Evolutionary conservation across 306 rosid species (phyloP), one percentile per base, ranked within the genome.

Genomic region (Inga leiocalycina): DNA sequence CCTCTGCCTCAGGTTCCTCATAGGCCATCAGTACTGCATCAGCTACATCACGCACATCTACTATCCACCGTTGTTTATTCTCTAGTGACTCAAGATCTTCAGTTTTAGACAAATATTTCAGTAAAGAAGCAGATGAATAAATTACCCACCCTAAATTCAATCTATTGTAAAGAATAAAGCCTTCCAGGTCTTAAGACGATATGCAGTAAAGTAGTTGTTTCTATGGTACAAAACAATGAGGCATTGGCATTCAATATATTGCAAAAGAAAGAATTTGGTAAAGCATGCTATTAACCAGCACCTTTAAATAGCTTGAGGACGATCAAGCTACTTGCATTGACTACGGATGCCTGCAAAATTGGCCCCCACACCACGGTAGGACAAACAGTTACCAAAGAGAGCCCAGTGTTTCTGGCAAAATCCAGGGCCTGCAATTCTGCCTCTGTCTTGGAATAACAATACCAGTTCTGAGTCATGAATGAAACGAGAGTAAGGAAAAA

Each of bases 361-460:
- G 97, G 98, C 34, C 98, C 95, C 16, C 79, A 4, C 35, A 88
- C 69, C 32, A 83, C 20, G 48, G 86, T 35, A 27, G 97, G 98
- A 78, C 95, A 93, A 34, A 93, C 76, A 41, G 85, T 77, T 30
- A 93, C 94, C 32, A 92, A 49, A 22, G 56, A 65, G 45, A 93
- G 90, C 51, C 98, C 94, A 8, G 74, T 87, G 75, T 56, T 84
- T 66, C 67, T 86, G 4, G 88, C 95, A 80, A 91, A 93, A 72
- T 89, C 89, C 45, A 81, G 32, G 15, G 94, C 96, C 79, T 89
- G 91, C 79, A 81, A 83, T 79, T 95, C 98, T 61, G 98, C 97
- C 84, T 86, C 86, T 46, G 95, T 92, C 89, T 93, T 95, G 41
- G 98, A 84, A 64, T 81, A 88, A 66, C 54, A 39, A 39, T 39